A percentile compares a stretch with the other conserved stretches of the same genome.
Conservation (phyloP, 768 basidiomycete genomes). For the Boletus subcaerulescens region DNA sequence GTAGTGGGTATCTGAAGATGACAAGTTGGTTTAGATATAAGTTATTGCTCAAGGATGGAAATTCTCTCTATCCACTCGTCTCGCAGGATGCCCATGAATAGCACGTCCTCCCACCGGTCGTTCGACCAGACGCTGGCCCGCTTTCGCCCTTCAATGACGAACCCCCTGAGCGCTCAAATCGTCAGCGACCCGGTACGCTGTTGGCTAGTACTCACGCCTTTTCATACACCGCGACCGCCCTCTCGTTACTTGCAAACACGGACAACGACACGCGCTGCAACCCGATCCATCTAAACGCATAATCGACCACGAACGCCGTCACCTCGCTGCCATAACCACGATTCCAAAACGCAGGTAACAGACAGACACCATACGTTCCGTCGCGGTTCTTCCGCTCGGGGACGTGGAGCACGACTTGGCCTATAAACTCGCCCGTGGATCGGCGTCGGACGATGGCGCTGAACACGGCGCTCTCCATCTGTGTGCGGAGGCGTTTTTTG, state of each 20-base stretch:
- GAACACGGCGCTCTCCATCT: conserved; percentile 28
- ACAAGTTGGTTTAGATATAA: neutral
- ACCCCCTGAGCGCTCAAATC: conserved; percentile 30
- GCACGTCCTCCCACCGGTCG: conserved; percentile 36
- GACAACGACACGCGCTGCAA: conserved; percentile 41
- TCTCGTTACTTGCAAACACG: conserved; percentile 37
- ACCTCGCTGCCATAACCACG: conserved; percentile 43
- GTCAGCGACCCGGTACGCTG: neutral
- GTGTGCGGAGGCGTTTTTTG: conserved; percentile 16
- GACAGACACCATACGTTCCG: conserved; percentile 32
- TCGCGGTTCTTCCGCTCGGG: conserved; percentile 29
- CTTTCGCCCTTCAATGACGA: conserved; percentile 38
- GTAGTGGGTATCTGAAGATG: conserved; percentile 4
- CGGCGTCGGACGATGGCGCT: conserved; percentile 28
- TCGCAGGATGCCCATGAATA: conserved; percentile 38
- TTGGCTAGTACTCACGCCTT: conserved; percentile 35
- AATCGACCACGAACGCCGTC: conserved; percentile 39
- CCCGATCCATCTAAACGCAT: conserved; percentile 39
- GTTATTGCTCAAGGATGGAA: conserved; percentile 21
- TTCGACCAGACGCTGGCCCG: conserved; percentile 36
- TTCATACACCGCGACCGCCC: conserved; percentile 40
- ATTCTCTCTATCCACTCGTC: conserved; percentile 37
- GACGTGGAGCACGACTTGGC: conserved; percentile 29
- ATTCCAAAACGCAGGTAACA: conserved; percentile 34
- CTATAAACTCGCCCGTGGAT: conserved; percentile 32